phyloP scores from a whole-genome alignment of 2,329 filamentous ascomycete genomes.

The Hymenoscyphus occultus region DNA sequence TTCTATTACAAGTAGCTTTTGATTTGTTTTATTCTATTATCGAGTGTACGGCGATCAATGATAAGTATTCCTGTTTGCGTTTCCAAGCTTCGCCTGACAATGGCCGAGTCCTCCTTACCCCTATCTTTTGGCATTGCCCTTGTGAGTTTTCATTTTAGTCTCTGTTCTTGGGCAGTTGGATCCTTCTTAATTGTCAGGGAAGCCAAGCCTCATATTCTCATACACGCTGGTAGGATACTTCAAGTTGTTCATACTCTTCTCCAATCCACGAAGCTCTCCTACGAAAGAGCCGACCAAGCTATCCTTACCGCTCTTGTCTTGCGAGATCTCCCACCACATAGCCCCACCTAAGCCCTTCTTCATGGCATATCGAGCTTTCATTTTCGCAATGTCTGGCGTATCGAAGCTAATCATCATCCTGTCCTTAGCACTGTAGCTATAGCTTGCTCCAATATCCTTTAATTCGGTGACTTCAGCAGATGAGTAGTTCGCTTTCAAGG shows the following conservation, averaged over 20 bases:
- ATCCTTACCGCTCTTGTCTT: conserved; percentile 1
- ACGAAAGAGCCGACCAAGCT: not conserved
- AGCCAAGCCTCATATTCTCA: conserved; percentile 4
- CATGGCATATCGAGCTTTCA: conserved; percentile 1
- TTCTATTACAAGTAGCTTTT: too few species aligned
- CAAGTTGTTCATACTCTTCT: conserved; percentile 6
- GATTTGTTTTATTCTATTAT: too few species aligned
- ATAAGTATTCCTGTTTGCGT: too few species aligned
- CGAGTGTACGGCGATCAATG: too few species aligned
- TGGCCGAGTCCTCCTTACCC: too few species aligned
- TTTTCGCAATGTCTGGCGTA: not conserved
- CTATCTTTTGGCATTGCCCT: too few species aligned
- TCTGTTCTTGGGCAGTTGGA: too few species aligned
- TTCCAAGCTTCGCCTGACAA: too few species aligned
- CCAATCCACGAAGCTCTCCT: not conserved
- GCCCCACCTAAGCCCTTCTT: not conserved
- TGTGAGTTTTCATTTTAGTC: too few species aligned
- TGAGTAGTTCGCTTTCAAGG: conserved; percentile 52
- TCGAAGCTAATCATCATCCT: conserved; percentile 7
- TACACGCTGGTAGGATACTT: conserved; percentile 5
- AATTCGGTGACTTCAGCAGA: conserved; percentile 46
- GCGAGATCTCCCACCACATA: conserved; percentile 8
- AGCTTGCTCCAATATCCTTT: conserved; percentile 55
- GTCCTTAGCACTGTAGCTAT: conserved; percentile 58
- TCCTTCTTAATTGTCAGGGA: not conserved